Base-by-base conservation (phyloP, 768 basidiomycete genomes). In the Mycena venus region DNA sequence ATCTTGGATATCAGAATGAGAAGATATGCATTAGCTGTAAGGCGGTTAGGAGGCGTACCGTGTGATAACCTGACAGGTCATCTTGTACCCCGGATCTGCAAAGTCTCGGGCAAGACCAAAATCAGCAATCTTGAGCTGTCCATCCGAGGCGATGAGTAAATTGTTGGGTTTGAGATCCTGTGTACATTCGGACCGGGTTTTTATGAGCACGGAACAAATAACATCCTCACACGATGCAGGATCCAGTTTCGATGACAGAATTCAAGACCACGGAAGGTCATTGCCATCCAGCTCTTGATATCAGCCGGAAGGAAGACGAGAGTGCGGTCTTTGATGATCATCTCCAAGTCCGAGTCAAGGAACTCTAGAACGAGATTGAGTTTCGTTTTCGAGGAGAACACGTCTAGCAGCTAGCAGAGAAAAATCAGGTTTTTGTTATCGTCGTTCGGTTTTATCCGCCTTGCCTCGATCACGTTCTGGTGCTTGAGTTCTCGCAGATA, bases 111-210 rank as follows among this genome's bases (percentile, higher is more conserved):
- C 98, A 10, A 99, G 90, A 89, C 98, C 98, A 82, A 99, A 99
- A 91, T 99, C 98, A 15, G 98, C 98, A 58, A 99, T 90, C 85
- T 99, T 99, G 76, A 99, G 92, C 64, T 95, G 92, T 0, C 98
- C 98, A 63, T 96, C 91, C 0, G 94, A 90, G 0, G 96, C 91
- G 73, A 99, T 94, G 79, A 99, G 92, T 85, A 99, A 89, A 84
- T 99, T 99, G 86, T 99, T 99, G 9, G 98, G 98, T 83, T 99
- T 99, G 75, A 99, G 84, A 88, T 99, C 98, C 98, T 99, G 78
- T 44, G 51, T 21, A 17, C 47, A 44, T 60, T 49, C 36, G 14
- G 31, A 51, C 29, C n/a, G 23, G 53, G 12, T 17, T n/a, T n/a
- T n/a, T 34, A 11, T 21, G 51, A 17, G 69, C 4, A n/a, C n/a